These are phyloP conservation scores for Ogataea angusta DNA, from an alignment of 805 yeast genomes.

Conservation along the genomic window DNA sequence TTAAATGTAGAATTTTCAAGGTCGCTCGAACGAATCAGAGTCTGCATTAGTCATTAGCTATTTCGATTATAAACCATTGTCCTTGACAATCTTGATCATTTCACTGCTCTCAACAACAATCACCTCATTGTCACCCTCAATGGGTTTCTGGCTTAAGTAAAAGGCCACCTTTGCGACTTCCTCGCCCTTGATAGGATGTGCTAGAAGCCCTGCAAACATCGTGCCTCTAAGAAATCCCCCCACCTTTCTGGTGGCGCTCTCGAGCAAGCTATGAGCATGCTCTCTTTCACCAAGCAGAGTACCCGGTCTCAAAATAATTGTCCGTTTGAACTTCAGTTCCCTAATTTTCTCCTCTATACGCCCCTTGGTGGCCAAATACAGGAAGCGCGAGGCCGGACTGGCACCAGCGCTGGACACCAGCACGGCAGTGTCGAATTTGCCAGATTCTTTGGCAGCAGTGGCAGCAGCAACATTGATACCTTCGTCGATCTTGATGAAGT, in stretches of 20 bases:
- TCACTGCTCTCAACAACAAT: slow-evolving; percentile 21
- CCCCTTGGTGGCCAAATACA: slow-evolving; percentile 70
- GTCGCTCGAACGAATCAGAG: too few species aligned
- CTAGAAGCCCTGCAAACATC: neutral
- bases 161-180: slow-evolving; percentile 58
- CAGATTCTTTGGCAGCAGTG: slow-evolving; percentile 66
- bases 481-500: slow-evolving; percentile 69
- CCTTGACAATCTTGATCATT: slow-evolving; percentile 20
- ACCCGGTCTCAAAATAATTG: slow-evolving; percentile 80
- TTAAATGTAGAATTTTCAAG: neutral
- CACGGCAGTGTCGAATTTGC: slow-evolving; percentile 59
- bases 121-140: slow-evolving; percentile 25
- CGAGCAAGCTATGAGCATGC: slow-evolving; percentile 37
- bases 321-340: slow-evolving; percentile 61
- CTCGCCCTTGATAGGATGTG: slow-evolving; percentile 52
- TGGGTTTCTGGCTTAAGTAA: slow-evolving; percentile 23
- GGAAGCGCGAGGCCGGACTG: slow-evolving; percentile 48
- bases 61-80: slow-evolving; percentile 4
- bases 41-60: neutral
- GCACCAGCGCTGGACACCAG: slow-evolving; percentile 71
- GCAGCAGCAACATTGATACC: slow-evolving; percentile 70
- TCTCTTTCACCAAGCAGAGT: slow-evolving; percentile 62
- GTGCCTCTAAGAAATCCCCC: slow-evolving; percentile 36
- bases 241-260: slow-evolving; percentile 31
- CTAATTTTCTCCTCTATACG: slow-evolving; percentile 66